Evolutionary conservation across 1,284 basidiomycete species (phyloP).

Genomic region (Ganoderma sp.): DNA sequence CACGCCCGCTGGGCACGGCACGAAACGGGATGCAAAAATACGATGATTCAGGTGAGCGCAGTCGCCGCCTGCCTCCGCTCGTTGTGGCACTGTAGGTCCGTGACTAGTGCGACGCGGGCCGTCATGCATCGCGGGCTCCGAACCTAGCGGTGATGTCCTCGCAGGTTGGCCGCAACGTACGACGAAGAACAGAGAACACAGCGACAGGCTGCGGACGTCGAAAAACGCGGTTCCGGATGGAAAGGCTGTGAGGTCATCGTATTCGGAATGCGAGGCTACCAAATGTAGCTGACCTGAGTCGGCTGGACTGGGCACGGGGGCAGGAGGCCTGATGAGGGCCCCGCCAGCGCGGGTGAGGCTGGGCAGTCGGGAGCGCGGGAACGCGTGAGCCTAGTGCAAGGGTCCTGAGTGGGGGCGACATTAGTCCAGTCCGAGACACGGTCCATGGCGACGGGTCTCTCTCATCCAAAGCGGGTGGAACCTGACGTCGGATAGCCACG

Average conservation of each 20-base stretch:
- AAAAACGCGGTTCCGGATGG: conserved; percentile 1
- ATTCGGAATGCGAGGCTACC: conserved; percentile 15
- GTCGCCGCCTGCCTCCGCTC: conserved; percentile 4
- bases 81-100: conserved; percentile 1
- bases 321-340: background rate
- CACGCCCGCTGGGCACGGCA: conserved; percentile 1
- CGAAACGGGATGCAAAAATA: conserved; percentile 2
- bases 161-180: background rate
- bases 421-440: conserved; percentile 5
- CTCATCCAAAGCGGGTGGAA: conserved; percentile 23
- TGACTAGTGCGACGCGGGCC: background rate
- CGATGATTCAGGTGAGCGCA: conserved; percentile 11
- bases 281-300: conserved; percentile 1
- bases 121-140: background rate
- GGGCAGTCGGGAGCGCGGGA: conserved; percentile 4
- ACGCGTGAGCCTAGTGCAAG: background rate
- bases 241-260: conserved; percentile 25
- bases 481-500: conserved; percentile 22
- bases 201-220: background rate
- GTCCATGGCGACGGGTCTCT: conserved; percentile 11
- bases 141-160: background rate
- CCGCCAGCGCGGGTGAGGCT: background rate
- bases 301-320: background rate
- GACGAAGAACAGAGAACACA: background rate
- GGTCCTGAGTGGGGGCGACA: background rate